These are phyloP conservation scores for Diddensiella transvaalensis DNA, from an alignment of 805 yeast species.

Conservation along the genomic window DNA sequence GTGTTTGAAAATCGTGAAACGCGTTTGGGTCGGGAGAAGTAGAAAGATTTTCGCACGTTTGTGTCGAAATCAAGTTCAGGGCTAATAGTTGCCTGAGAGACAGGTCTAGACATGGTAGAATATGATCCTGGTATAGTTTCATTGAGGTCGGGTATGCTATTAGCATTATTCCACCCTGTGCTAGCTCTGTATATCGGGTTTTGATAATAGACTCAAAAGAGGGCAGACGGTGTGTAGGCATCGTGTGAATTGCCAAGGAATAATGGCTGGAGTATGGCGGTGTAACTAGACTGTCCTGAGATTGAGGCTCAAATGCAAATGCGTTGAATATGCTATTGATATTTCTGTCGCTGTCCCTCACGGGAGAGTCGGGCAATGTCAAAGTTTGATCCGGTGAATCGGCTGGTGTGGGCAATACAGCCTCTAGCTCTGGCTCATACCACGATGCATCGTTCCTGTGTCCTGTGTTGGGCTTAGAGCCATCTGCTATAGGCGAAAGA, in stretches of 20 bases:
- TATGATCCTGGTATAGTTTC: conserved; percentile 18
- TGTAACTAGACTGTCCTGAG: conserved; percentile 6
- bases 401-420: background rate
- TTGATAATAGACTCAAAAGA: conserved; percentile 17
- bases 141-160: conserved; percentile 24
- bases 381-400: background rate
- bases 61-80: conserved; percentile 23
- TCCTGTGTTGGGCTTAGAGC: background rate
- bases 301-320: conserved; percentile 10
- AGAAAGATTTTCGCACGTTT: conserved; percentile 24
- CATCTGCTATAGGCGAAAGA: background rate
- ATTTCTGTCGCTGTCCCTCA: conserved; percentile 1
- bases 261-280: conserved; percentile 23
- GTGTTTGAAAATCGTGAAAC: conserved; percentile 15
- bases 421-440: background rate
- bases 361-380: background rate
- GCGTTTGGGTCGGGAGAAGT: conserved; percentile 16
- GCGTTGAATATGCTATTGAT: conserved; percentile 10
- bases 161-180: conserved; percentile 24
- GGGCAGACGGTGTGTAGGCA: conserved; percentile 26
- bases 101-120: conserved; percentile 25
- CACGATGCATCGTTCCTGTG: too few relatives aligned
- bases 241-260: conserved; percentile 20
- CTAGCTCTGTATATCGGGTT: conserved; percentile 22
- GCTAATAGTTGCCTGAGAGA: conserved; percentile 27